These are phyloP conservation scores for Phytophthora parvispora DNA, from an alignment of 352 stramenopile genomes.

Conservation along the genomic window DNA sequence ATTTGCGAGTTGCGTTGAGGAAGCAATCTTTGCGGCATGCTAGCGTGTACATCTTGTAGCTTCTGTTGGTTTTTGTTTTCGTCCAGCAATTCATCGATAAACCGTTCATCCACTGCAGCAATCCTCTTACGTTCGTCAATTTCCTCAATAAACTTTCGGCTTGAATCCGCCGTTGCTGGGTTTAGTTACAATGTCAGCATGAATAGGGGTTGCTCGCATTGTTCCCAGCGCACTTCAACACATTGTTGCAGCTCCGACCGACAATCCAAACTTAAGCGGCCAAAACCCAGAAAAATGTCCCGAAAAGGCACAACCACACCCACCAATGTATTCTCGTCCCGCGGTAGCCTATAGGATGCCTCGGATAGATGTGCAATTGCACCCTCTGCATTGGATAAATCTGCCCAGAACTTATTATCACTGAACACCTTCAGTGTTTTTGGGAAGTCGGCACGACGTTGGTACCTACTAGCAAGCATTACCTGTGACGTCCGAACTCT, in stretches of 20 bases:
- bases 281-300: not conserved
- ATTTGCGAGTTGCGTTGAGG: not conserved
- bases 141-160: not conserved
- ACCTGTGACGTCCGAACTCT: constrained; percentile 1
- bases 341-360: constrained; percentile 1
- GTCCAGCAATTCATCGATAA: not conserved
- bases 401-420: not conserved
- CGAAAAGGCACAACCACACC: constrained; percentile 3
- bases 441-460: not conserved
- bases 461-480: constrained; percentile 4
- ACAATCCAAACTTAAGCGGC: not conserved
- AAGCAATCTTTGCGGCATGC: not conserved
- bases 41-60: not conserved
- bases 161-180: not conserved
- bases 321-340: not conserved
- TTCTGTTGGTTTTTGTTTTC: not conserved
- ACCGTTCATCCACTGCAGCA: not conserved
- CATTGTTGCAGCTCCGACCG: not conserved
- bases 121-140: not conserved
- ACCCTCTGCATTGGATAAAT: not conserved
- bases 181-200: not conserved
- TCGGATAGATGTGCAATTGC: constrained; percentile 1
- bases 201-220: not conserved
- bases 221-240: not conserved
- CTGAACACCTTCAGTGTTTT: not conserved